Conservation (phyloP, 2,329 filamentous ascomycete genomes). For the Thielaviopsis populi region DNA sequence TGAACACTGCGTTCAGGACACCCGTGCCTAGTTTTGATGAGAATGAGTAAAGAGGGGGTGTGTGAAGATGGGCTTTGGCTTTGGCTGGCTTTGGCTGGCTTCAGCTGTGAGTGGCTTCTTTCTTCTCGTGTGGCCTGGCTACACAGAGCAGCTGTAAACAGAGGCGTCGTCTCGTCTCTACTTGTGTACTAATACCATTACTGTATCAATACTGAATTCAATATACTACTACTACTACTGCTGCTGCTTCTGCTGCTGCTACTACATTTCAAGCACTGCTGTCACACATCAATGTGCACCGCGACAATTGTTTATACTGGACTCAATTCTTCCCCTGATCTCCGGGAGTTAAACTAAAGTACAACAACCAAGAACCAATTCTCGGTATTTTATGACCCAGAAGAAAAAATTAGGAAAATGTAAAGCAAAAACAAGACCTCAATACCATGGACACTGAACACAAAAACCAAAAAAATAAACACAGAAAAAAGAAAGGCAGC, state of each 20-base stretch:
- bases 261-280: background rate
- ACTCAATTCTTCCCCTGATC: constrained; percentile 16
- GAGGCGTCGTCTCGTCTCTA: too few species aligned
- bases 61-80: background rate
- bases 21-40: constrained; percentile 27
- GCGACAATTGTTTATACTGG: constrained; percentile 12
- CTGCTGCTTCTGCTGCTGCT: too few species aligned
- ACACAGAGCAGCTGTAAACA: background rate
- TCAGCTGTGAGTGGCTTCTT: background rate
- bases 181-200: background rate
- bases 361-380: constrained; percentile 16
- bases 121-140: too few species aligned
- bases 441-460: constrained; percentile 8
- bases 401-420: constrained; percentile 22
- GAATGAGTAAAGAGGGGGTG: background rate
- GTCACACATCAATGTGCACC: background rate
- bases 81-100: background rate
- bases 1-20: constrained; percentile 32
- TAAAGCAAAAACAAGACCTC: constrained; percentile 17
- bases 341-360: constrained; percentile 16
- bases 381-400: constrained; percentile 17
- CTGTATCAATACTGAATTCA: background rate
- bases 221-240: too few species aligned
- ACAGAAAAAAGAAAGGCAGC: constrained; percentile 19
- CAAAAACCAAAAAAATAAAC: constrained; percentile 19